Evolutionary conservation across 2,329 filamentous ascomycete species (phyloP), one percentile per base, ranked within the genome.

Genomic region (Didymella sp.): DNA sequence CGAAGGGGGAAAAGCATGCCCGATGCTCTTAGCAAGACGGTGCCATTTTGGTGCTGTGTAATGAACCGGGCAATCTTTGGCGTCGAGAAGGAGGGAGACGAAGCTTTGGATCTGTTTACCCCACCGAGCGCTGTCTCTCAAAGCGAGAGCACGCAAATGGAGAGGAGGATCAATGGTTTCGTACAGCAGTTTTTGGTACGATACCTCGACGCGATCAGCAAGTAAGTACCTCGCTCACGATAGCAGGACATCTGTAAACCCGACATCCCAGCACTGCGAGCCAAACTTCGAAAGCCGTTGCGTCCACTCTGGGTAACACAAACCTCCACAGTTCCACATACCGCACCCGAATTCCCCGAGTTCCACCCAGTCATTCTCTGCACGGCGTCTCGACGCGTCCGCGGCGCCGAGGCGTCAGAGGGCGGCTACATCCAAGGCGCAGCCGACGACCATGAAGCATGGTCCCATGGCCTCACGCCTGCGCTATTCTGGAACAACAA

Each of bases 1-100:
- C 83, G 95, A 53, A 84, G 94, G 49, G 95, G 95, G 9, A 98
- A 98, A 79, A 85, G 89, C 86, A 96, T 98, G 87, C 94, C 95
- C 0, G 95, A 99, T 78, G 93, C 95, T 15, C 83, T 99, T 17
- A 92, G 90, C 67, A 97, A 96, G 76, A 98, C 95, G 0, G 82
- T 98, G 24, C 94, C 95, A 2, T 90, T 96, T 60, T 99, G 95
- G 95, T 93, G 90, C 76, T 86, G 89, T 60, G 91, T 97, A 17
- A 77, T 97, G 67, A 98, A 98, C 76, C 82, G 84, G 43, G 80
- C 87, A 3, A 79, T 98, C 4, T 96, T 96, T 72, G 89, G 90
- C 0, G 77, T 81, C 69, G 51, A 38, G 5, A 45, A 88, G 89
- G 1, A 77, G 81, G 19, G 63, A 79, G 3, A 37, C 9, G 63